Conservation (phyloP, 2,329 filamentous ascomycete genomes). For the Torrubiella hemipterigena region DNA sequence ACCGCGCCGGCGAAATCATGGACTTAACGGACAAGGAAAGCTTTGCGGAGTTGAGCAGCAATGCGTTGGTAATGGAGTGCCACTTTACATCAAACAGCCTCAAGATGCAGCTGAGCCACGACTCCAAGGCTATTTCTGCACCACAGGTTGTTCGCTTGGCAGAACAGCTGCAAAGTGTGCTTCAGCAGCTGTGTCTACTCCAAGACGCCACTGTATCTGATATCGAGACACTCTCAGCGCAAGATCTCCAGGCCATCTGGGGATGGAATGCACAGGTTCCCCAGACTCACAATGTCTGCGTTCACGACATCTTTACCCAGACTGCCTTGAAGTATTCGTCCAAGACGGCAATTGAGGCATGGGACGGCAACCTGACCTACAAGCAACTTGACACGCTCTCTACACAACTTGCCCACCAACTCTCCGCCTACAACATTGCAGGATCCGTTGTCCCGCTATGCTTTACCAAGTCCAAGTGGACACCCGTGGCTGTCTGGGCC, state of each 20-base stretch:
- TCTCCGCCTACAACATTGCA: background rate
- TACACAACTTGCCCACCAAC: too few relatives aligned
- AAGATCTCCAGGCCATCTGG: background rate
- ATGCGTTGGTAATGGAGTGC: too few relatives aligned
- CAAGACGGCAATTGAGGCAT: background rate
- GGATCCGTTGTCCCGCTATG: constrained; percentile 7
- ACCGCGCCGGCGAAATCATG: too few relatives aligned
- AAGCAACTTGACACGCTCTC: background rate
- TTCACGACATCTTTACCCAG: background rate
- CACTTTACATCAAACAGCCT: too few relatives aligned
- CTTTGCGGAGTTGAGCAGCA: too few relatives aligned
- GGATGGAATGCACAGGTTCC: background rate
- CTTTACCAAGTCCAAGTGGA: constrained; percentile 8
- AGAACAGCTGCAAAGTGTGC: too few relatives aligned
- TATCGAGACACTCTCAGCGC: background rate
- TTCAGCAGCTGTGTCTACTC: too few relatives aligned
- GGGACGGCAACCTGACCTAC: constrained; percentile 1
- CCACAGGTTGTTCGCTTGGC: too few relatives aligned
- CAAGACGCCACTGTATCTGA: too few relatives aligned
- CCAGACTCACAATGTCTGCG: background rate
- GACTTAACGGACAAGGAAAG: too few relatives aligned
- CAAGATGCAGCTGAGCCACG: too few relatives aligned
- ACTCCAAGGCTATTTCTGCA: too few relatives aligned
- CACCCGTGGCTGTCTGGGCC: constrained; percentile 4
- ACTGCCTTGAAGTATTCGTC: background rate